These are phyloP conservation scores for Cyberlindnera meyerae DNA, from an alignment of 805 yeast genomes.

Conservation along the genomic window DNA sequence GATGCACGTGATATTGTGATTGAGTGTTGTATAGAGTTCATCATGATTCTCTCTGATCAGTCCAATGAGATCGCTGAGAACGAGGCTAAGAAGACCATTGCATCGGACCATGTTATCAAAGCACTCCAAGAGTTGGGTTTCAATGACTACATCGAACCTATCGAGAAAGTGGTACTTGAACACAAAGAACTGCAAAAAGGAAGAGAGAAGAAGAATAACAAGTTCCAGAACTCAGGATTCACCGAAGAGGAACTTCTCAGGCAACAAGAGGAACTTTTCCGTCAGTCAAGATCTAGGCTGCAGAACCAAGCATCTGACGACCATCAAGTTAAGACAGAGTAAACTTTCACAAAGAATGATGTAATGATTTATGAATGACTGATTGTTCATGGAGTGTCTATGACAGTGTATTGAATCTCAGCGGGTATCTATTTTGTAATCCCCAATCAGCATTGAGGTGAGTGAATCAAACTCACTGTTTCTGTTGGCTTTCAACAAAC, in stretches of 20 bases:
- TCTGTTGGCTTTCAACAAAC: conserved; percentile 1
- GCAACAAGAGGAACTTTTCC: conserved; percentile 91
- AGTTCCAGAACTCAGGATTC: conserved; percentile 87
- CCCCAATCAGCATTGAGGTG: too few species aligned
- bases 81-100: conserved; percentile 93
- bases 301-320: conserved; percentile 30
- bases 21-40: conserved; percentile 93
- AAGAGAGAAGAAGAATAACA: conserved; percentile 85
- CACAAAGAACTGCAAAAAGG: conserved; percentile 86
- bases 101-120: conserved; percentile 90
- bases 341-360: too few species aligned
- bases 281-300: conserved; percentile 63
- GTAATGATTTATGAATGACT: too few species aligned
- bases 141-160: conserved; percentile 73
- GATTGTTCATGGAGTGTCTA: too few species aligned
- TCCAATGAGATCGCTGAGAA: conserved; percentile 94
- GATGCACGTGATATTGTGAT: conserved; percentile 94
- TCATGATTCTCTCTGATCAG: conserved; percentile 90
- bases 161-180: conserved; percentile 73
- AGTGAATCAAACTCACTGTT: too few species aligned
- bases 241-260: conserved; percentile 87
- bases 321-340: conserved; percentile 6
- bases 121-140: conserved; percentile 88
- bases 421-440: too few species aligned
- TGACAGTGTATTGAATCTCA: too few species aligned